Base-by-base conservation (phyloP, 2,329 filamentous ascomycete species). In the Pseudodiploospora longispora region DNA sequence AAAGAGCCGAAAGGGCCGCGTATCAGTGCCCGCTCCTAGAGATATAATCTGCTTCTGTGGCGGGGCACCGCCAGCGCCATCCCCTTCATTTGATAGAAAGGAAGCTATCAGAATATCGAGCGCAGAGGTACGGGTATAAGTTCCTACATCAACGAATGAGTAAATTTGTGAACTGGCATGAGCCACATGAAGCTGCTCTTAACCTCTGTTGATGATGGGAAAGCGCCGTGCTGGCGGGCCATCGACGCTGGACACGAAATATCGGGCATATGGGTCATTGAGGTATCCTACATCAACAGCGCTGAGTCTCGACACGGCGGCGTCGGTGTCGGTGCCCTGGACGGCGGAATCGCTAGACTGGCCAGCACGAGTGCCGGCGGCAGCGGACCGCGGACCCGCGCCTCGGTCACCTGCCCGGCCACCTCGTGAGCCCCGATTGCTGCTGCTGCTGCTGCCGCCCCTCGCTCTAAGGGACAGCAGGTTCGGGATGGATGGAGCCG, bases 141-240 rank as follows among this genome's bases (percentile, higher is more conserved):
- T 97, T 42, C 89, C 89, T 91, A 30, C 8, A 28, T 3, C 5
- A 10, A 30, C 4, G 32, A 3, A 10, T 19, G 32, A 35, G 19
- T 2, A 19, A 19, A 19, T 19, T 19, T 19, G 19, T 19, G 19
- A 19, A 19, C 19, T 19, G 10, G 7, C n/a, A 19, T 10, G 9
- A 38, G 34, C 9, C 7, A 28, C 27, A 30, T 9, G 27, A 10
- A 34, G n/a, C 19, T 1, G 4, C 10, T 4, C 36, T 69, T 52
- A 64, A 88, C 91, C 91, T 78, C 91, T 74, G 60, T 98, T 97
- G 58, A 98, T 95, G 50, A 98, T 87, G 41, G 93, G 93, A 50
- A 94, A 74, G 46, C 91, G 75, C 51, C 85, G 76, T 9, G 78
- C 69, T 2, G 71, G 57, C 10, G 72, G 67, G 47, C 70, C 72